Base-by-base conservation (phyloP, 768 basidiomycete species). In the Suillus subaureus region DNA sequence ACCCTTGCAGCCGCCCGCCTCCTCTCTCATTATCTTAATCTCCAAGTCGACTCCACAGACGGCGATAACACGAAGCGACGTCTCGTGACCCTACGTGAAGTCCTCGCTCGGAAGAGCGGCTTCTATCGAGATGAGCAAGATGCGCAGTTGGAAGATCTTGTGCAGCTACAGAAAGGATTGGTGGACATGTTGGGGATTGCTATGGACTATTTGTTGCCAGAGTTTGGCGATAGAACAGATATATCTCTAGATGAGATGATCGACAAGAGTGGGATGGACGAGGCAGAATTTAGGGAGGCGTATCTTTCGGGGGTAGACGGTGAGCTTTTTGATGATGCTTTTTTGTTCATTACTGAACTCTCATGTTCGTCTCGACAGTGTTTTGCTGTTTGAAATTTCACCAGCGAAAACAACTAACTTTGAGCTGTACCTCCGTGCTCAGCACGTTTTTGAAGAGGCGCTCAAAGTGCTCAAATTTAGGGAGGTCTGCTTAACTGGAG, bases 271-370 rank as follows among this genome's bases (percentile, higher is more conserved):
- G 89, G 89, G 2, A 77, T 94, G 70, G 70, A 76, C 4, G 78
- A 80, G 67, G 78, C 79, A 21, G 76, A 79, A 43, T 94, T 95
- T 77, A 73, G 84, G 31, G 81, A 89, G 33, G 81, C 90, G 3
- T 94, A 91, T 74, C 79, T 94, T 39, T 88, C 88, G 3, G 93
- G 89, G 89, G 87, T 93, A 13, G 87, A 92, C 72, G 89, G 92
- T 93, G 66, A 63, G 88, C 72, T 5, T 31, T 18, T 42, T 58
- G 16, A 37, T 8, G 15, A 26, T 3, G 23, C 18, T 11, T 33
- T 13, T 26, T 35, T 28, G 33, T 52, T 45, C 49, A 31, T 61
- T 54, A 18, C 56, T 51, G 45, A 33, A 21, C 9, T 55, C 15
- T 18, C 21, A 15, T 26, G n/a, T 39, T 54, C 15, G 21, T 64